Base-by-base conservation (phyloP, 257 asterid species). In the Nicotiana obtusifolia region DNA sequence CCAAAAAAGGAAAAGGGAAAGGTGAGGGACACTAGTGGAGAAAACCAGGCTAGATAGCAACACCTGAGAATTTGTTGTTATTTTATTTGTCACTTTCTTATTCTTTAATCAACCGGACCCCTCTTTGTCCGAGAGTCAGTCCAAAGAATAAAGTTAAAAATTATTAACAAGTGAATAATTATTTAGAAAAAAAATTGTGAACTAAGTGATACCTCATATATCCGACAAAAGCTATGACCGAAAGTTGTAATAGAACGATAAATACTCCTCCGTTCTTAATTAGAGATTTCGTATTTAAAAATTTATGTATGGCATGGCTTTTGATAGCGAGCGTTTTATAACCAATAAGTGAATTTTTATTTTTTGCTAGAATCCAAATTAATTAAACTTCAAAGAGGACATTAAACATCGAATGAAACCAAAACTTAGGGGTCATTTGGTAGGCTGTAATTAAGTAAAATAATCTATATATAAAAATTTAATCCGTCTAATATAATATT, bases 31-130 rank as follows among this genome's bases (percentile, higher is more conserved):
- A 69, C 17, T 2, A 68, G 80, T 82, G 84, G 64, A 78, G 65
- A 79, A 33, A 78, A 82, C 83, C 87, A 59, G 83, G 81, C 83
- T 20, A 77, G 67, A 67, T 44, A 81, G 83, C 77, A 78, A 52
- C 30, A 75, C 15, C 59, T 54, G n/a, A 22, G 71, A 62, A 35
- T 26, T 73, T 75, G 44, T 75, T 75, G 47, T 66, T 5, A 37
- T 66, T 31, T 9, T 81, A 65, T 59, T 65, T 64, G 41, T 5
- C 16, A 37, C 66, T 79, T 79, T 44, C 60, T 4, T 31, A 47
- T 14, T 19, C 20, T 64, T 26, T 11, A 19, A 57, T 22, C 28
- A 16, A 31, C 10, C 2, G 1, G 6, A 7, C 11, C 20, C 19
- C 47, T 35, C 47, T 35, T 76, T 82, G 77, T 69, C 35, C 1